Conservation (phyloP, 192 early-diverging fungal genomes). For the Gigaspora rosea region DNA sequence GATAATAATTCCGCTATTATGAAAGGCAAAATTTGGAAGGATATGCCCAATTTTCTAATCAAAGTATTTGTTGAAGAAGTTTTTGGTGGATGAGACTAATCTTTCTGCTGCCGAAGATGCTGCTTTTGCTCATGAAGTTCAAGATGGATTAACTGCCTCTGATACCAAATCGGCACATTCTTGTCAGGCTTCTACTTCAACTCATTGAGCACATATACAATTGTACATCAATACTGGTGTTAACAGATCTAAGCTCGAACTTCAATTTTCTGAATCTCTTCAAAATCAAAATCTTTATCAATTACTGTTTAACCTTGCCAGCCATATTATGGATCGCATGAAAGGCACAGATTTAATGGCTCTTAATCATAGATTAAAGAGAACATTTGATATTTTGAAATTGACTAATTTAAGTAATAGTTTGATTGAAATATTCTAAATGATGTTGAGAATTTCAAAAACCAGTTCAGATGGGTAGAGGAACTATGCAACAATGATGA, state of each 20-base stretch:
- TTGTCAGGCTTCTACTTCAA: conserved; percentile 2
- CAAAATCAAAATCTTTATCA: conserved; percentile 47
- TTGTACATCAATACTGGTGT: background rate
- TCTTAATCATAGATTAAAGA: conserved; percentile 50
- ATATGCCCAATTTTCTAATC: conserved; percentile 9
- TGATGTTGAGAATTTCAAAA: conserved; percentile 47
- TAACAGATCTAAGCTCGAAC: background rate
- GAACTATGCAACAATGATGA: conserved; percentile 38
- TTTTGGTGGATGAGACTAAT: conserved; percentile 29
- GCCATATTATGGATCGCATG: conserved; percentile 47
- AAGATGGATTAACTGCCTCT: conserved; percentile 6
- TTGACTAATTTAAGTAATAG: conserved; percentile 56
- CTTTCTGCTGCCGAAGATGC: conserved; percentile 28
- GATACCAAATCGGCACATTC: conserved; percentile 7
- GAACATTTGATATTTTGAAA: conserved; percentile 60
- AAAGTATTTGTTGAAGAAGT: conserved; percentile 33
- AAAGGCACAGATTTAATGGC: conserved; percentile 55
- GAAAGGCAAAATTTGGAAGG: conserved; percentile 21
- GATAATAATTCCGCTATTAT: background rate
- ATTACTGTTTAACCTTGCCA: conserved; percentile 40
- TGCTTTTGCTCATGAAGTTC: conserved; percentile 24
- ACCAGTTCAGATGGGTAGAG: conserved; percentile 52
- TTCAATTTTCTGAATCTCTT: background rate
- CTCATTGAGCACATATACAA: background rate
- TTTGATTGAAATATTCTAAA: conserved; percentile 55